phyloP scores from a whole-genome alignment of 2,329 filamentous ascomycete genomes.

The Amauroascus niger region DNA sequence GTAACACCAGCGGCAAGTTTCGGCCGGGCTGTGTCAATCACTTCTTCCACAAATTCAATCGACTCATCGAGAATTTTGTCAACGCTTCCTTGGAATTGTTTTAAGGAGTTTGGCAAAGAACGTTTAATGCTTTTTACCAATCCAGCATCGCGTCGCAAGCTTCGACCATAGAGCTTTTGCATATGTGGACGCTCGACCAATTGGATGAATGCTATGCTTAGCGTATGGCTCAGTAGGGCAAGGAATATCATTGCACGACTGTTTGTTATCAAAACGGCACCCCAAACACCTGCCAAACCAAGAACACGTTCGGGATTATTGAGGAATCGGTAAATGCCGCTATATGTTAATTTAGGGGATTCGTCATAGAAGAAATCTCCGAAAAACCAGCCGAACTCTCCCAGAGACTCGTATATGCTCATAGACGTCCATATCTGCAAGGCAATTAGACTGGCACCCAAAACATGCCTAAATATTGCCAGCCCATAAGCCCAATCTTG shows the following conservation, averaged over 20 bases:
- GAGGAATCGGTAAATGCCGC: constrained; percentile 92
- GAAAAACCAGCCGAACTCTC: constrained; percentile 98
- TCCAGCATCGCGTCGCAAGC: constrained; percentile 75
- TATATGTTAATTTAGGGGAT: constrained; percentile 80
- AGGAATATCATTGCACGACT: constrained; percentile 78
- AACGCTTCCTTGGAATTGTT: constrained; percentile 73
- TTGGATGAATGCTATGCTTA: constrained; percentile 80
- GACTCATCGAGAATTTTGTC: constrained; percentile 80
- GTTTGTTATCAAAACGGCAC: constrained; percentile 84
- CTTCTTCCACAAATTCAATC: constrained; percentile 79
- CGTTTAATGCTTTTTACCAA: constrained; percentile 84
- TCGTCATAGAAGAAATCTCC: constrained; percentile 97
- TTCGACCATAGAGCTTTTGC: constrained; percentile 89
- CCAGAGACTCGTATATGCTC: constrained; percentile 89
- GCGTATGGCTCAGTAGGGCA: constrained; percentile 72
- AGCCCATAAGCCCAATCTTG: constrained; percentile 80
- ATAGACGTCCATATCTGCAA: constrained; percentile 87
- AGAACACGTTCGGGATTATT: constrained; percentile 96
- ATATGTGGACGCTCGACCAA: constrained; percentile 94
- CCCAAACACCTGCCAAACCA: constrained; percentile 91
- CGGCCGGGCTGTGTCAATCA: constrained; percentile 73
- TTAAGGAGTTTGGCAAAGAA: constrained; percentile 72
- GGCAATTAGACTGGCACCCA: constrained; percentile 69
- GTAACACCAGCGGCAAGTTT: constrained; percentile 79
- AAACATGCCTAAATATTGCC: constrained; percentile 72